Base-by-base conservation (phyloP, 345 rosid genomes). In the Draba incana region DNA sequence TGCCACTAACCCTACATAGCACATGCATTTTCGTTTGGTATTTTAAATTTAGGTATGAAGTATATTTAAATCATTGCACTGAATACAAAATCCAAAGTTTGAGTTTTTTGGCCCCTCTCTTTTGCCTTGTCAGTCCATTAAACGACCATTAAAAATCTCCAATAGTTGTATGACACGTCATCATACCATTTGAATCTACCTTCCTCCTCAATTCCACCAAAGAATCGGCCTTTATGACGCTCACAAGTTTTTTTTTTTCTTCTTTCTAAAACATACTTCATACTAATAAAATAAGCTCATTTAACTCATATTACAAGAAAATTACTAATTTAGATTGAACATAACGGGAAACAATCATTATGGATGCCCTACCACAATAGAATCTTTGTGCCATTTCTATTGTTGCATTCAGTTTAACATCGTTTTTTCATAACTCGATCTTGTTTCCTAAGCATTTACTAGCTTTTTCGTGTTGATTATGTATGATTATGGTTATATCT, bases 21-120 rank as follows among this genome's bases (percentile, higher is more conserved):
- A 74, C 74, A 74, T 74, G 74, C 78, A 74, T 37, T 53, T 20
- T 68, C 57, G 14, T 74, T 74, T 68, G 68, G 78, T 67, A 52
- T 51, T 35, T 45, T 28, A 55, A 55, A 64, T 74, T 74, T 67
- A 59, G 43, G 57, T 54, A 23, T 62, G 68, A 75, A 75, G 58
- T 62, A 46, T 49, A 16, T 58, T 35, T 31, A 10, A 54, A 61
- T 74, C 64, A 75, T 53, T 68, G 45, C 78, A 74, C 74, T 68
- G 69, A 55, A 47, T 46, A 60, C 62, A 74, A 68, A 75, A 75
- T 38, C 69, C 35, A 74, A 60, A 66, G 44, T 45, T 28, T 42
- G 37, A 31, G 61, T 42, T 8, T 45, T 11, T 48, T 52, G 55
- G 55, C 14, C 66, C 71, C 61, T 42, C 54, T 41, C 55, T 50